Evolutionary conservation across 2,329 filamentous ascomycete species (phyloP).

Genomic region (Cytospora piceae): DNA sequence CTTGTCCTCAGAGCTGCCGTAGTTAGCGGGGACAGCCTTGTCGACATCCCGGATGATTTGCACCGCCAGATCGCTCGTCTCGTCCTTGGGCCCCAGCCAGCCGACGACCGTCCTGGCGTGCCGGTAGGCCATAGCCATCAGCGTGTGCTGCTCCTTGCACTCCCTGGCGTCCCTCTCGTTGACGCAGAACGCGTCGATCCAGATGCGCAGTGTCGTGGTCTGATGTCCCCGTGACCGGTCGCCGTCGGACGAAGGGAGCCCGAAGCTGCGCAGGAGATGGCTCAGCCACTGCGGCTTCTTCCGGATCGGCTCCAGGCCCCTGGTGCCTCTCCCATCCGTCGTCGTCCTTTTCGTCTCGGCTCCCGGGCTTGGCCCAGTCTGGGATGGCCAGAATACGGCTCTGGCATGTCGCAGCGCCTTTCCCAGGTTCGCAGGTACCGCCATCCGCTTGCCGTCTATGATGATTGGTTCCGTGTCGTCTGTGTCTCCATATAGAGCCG

Average conservation of each 20-base stretch:
- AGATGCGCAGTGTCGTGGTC: conserved; percentile 29
- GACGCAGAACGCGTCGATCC: conserved; percentile 37
- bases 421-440: conserved; percentile 16
- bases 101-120: conserved; percentile 34
- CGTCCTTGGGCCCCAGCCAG: conserved; percentile 33
- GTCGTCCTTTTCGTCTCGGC: neutral
- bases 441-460: conserved; percentile 18
- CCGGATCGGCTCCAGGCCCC: neutral
- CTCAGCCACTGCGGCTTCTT: conserved; percentile 24
- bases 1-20: conserved; percentile 41
- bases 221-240: conserved; percentile 1
- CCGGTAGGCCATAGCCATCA: conserved; percentile 35
- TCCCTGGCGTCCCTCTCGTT: conserved; percentile 33
- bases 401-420: conserved; percentile 21
- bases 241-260: conserved; percentile 16
- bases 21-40: conserved; percentile 38
- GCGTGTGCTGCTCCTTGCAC: conserved; percentile 33
- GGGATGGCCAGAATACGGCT: conserved; percentile 17
- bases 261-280: conserved; percentile 18
- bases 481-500: conserved; percentile 22
- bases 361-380: conserved; percentile 7
- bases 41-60: conserved; percentile 31
- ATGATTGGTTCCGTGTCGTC: conserved; percentile 20
- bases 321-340: neutral
- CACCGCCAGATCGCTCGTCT: conserved; percentile 23